These are phyloP conservation scores for Colletotrichum destructivum DNA, from an alignment of 2,329 filamentous ascomycete genomes.

Conservation along the genomic window DNA sequence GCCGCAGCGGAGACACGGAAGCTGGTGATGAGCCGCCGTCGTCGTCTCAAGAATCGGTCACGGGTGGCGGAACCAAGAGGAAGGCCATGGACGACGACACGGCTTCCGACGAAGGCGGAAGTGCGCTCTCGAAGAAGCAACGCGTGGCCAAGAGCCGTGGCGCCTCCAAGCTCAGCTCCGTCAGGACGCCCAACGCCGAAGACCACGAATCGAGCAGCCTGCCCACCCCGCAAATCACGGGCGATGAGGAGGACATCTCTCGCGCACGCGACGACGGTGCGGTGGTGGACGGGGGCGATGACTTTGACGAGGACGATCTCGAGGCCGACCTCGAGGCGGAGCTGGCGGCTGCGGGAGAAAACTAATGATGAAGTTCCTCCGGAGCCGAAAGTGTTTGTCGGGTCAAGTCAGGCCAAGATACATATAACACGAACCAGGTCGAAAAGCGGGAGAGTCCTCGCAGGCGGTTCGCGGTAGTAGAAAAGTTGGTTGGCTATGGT, in stretches of 20 bases:
- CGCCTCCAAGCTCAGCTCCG: conserved; percentile 63
- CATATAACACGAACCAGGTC: conserved; percentile 9
- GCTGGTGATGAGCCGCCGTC: conserved; percentile 42
- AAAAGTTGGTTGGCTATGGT: conserved; percentile 41
- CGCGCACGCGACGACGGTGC: conserved; percentile 43
- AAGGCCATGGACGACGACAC: conserved; percentile 46
- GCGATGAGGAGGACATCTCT: conserved; percentile 57
- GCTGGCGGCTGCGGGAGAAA: conserved; percentile 66
- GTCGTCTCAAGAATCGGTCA: conserved; percentile 27
- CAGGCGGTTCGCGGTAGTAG: conserved; percentile 10
- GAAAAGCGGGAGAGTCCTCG: background rate
- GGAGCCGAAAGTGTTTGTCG: background rate
- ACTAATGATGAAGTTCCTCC: background rate
- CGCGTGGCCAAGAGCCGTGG: conserved; percentile 61
- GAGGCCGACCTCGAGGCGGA: conserved; percentile 75
- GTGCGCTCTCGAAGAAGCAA: conserved; percentile 65
- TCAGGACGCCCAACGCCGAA: conserved; percentile 58
- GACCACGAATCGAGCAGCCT: conserved; percentile 55
- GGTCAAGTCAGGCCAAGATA: background rate
- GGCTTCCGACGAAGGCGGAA: conserved; percentile 46
- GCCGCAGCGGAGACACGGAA: conserved; percentile 39
- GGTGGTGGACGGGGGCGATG: conserved; percentile 51
- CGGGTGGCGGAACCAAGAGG: conserved; percentile 38
- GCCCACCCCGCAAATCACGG: conserved; percentile 58
- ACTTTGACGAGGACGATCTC: conserved; percentile 67